Base-by-base conservation (phyloP, 2,329 filamentous ascomycete species). In the Cladophialophora psammophila region DNA sequence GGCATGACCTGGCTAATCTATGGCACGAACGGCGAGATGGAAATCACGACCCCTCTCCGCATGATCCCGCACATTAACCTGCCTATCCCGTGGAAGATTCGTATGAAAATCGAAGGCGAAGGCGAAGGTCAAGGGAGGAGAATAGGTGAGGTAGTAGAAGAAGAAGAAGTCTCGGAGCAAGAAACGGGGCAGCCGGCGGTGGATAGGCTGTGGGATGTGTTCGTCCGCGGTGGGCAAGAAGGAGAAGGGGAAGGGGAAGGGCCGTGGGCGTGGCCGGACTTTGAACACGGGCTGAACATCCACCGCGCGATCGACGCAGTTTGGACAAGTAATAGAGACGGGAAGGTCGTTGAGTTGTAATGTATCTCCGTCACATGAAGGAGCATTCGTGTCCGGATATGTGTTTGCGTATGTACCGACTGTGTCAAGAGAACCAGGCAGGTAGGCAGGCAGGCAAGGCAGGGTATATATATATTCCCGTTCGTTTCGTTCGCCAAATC, bases 1-100 rank as follows among this genome's bases (percentile, higher is more conserved):
- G 53, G 53, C 26, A 56, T 56, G 53, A 56, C 53, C 34, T 56
- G 53, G 53, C 34, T 36, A 15, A 56, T 56, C n/a, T 36, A 56
- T 31, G 53, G 53, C 15, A 34, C 32, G 10, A 5, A 36, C 9
- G 53, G 53, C 53, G 53, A 56, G 31, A 56, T 56, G 26, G 53
- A 36, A 10, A 58, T 58, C 55, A 58, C 55, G 20, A 10, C 2
- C 7, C 34, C 55, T 0, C 10, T 15, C 5, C 55, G 31, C 55
- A 58, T 58, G 35, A 9, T 59, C 5, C 36, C 56, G 31, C 20
- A 13, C 35, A 20, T 42, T 15, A 36, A 34, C 6, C 15, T 56
- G 53, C 35, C 56, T 8, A n/a, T 34, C 2, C 56, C 56, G 36
- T 59, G 35, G 36, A 42, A 42, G 56, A 59, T 59, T 10, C 56